These are phyloP conservation scores for Quercus alba DNA, from an alignment of 306 rosid species.

Conservation along the genomic window DNA sequence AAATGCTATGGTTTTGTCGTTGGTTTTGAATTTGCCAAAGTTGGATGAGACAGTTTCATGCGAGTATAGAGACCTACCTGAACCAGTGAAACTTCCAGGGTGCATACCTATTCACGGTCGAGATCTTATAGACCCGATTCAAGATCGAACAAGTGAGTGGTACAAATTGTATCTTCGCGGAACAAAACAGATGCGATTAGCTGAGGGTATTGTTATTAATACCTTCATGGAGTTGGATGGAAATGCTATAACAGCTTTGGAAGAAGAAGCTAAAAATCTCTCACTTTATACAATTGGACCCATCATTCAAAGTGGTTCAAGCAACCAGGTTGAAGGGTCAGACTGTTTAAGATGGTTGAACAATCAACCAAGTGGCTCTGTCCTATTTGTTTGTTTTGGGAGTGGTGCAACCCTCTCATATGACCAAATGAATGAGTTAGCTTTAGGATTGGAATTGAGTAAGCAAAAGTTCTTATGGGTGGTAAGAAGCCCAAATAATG, in stretches of 20 bases:
- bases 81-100: conserved; percentile 27
- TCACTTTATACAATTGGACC: conserved; percentile 41
- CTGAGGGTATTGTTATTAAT: conserved; percentile 31
- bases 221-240: conserved; percentile 29
- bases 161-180: conserved; percentile 21
- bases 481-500: conserved; percentile 13
- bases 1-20: conserved; percentile 15
- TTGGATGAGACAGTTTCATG: conserved; percentile 19
- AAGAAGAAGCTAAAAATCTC: neutral
- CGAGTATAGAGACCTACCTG: conserved; percentile 22
- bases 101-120: conserved; percentile 15
- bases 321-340: neutral
- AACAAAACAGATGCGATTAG: conserved; percentile 17
- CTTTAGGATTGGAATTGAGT: conserved; percentile 30
- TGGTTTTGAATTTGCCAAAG: conserved; percentile 24
- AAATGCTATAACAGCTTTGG: conserved; percentile 13
- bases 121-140: conserved; percentile 28
- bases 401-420: conserved; percentile 35
- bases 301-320: conserved; percentile 18
- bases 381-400: conserved; percentile 27
- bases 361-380: conserved; percentile 19
- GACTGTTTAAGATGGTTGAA: conserved; percentile 24
- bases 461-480: conserved; percentile 26
- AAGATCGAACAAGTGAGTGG: conserved; percentile 17
- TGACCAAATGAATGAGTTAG: conserved; percentile 24